Evolutionary conservation across 345 rosid species (phyloP).

Genomic region (Pugionium cornutum): DNA sequence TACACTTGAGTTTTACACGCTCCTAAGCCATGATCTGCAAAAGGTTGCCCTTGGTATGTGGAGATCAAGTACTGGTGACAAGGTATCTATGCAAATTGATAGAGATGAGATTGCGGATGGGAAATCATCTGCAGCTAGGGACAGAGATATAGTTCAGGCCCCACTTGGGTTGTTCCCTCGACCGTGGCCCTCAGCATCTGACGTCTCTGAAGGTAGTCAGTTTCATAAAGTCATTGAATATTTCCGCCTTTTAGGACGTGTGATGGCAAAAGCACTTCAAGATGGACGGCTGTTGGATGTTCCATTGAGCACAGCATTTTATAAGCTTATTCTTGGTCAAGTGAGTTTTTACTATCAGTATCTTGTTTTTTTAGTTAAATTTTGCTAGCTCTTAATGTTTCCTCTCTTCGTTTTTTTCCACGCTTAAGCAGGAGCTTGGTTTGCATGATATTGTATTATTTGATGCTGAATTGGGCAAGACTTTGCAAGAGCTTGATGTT

Average conservation of each 20-base stretch:
- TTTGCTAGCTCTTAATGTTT: conserved; percentile 2
- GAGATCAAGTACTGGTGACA: conserved; percentile 70
- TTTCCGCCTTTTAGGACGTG: conserved; percentile 92
- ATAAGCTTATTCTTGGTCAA: conserved; percentile 87
- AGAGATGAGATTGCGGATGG: conserved; percentile 53
- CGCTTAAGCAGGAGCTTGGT: conserved; percentile 85
- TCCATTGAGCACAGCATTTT: conserved; percentile 78
- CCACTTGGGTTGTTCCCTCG: conserved; percentile 92
- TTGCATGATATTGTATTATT: conserved; percentile 75
- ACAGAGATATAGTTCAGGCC: conserved; percentile 62
- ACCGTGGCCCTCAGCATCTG: conserved; percentile 83
- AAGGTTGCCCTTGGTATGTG: conserved; percentile 85
- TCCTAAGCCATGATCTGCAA: conserved; percentile 91
- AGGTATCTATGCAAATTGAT: conserved; percentile 57
- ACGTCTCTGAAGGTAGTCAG: conserved; percentile 73
- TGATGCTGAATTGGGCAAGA: conserved; percentile 86
- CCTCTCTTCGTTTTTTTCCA: conserved; percentile 24
- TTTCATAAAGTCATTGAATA: conserved; percentile 71
- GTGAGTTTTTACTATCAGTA: conserved; percentile 46
- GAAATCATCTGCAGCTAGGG: conserved; percentile 46
- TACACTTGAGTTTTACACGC: conserved; percentile 95
- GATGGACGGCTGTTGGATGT: conserved; percentile 96
- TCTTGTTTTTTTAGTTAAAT: not conserved
- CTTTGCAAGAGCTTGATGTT: conserved; percentile 74
- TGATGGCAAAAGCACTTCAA: conserved; percentile 99